phyloP scores from a whole-genome alignment of 768 basidiomycete genomes.

The Neoboletus magnificus region DNA sequence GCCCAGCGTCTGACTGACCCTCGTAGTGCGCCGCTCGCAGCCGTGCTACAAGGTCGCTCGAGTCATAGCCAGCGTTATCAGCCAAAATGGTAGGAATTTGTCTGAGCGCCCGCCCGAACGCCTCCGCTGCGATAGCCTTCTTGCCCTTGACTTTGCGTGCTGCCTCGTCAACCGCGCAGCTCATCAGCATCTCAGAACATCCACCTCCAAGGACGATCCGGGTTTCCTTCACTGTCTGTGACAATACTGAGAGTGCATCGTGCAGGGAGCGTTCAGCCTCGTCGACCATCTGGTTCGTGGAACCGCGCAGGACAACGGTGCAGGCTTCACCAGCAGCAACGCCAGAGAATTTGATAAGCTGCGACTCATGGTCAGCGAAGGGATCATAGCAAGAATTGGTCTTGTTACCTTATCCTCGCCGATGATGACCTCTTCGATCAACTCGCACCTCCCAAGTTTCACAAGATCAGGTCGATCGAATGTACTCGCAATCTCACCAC shows the following conservation, averaged over 20 bases:
- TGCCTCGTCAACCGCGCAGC: constrained; percentile 87
- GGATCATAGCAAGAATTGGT: not conserved
- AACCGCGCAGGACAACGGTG: constrained; percentile 95
- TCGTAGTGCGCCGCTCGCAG: constrained; percentile 94
- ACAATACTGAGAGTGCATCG: constrained; percentile 94
- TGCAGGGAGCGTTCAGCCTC: constrained; percentile 98
- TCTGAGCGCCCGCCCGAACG: constrained; percentile 82
- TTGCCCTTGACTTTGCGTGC: constrained; percentile 86
- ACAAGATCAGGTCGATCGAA: constrained; percentile 92
- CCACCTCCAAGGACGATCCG: constrained; percentile 93
- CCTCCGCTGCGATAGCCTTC: constrained; percentile 93
- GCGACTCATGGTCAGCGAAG: constrained; percentile 2
- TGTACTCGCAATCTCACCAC: constrained; percentile 95
- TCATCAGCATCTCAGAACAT: constrained; percentile 98
- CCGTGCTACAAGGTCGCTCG: constrained; percentile 88
- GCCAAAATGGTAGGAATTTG: constrained; percentile 97
- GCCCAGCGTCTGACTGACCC: constrained; percentile 79
- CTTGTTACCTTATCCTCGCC: constrained; percentile 90
- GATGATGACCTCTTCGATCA: constrained; percentile 99
- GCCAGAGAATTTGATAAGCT: constrained; percentile 99
- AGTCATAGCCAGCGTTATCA: constrained; percentile 97
- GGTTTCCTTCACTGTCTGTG: constrained; percentile 97
- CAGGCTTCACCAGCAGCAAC: constrained; percentile 97
- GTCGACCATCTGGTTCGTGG: constrained; percentile 98
- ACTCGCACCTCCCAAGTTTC: constrained; percentile 87